phyloP scores from a whole-genome alignment of 2,329 filamentous ascomycete species.

The Cytospora schulzeri region DNA sequence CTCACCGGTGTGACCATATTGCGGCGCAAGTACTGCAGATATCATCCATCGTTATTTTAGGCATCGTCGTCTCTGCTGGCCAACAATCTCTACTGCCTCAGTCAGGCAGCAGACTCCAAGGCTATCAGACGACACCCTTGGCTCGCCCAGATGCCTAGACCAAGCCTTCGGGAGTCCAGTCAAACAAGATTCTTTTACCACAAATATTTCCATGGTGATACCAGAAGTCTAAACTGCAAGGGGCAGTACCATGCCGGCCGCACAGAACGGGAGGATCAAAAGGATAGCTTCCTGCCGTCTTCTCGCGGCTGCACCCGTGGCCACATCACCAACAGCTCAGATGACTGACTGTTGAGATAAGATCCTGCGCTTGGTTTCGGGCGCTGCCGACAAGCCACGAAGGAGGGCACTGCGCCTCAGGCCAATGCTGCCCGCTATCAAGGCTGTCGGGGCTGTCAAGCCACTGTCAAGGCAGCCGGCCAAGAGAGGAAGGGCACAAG shows the following conservation, averaged over 20 bases:
- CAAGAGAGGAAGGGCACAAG: neutral
- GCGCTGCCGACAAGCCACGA: constrained; percentile 15
- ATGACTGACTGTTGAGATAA: neutral
- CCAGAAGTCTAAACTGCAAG: neutral
- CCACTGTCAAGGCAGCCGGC: neutral
- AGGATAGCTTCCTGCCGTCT: neutral
- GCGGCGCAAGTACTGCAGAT: neutral
- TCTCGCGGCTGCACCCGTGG: constrained; percentile 9
- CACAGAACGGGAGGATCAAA: constrained; percentile 1
- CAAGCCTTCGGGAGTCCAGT: neutral
- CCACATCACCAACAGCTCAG: constrained; percentile 6
- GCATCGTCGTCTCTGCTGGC: neutral
- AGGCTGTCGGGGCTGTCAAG: neutral
- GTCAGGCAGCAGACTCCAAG: neutral
- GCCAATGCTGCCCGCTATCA: neutral
- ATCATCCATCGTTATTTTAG: neutral
- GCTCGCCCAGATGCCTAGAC: neutral
- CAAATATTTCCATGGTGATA: neutral
- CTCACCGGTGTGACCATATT: neutral
- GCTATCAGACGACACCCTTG: neutral
- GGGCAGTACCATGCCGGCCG: neutral
- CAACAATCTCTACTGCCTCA: neutral
- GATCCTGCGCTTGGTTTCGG: constrained; percentile 3
- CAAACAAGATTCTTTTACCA: neutral
- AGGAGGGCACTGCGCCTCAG: neutral